Conservation (phyloP, 2,329 filamentous ascomycete species). For the Alternaria brassicicola region DNA sequence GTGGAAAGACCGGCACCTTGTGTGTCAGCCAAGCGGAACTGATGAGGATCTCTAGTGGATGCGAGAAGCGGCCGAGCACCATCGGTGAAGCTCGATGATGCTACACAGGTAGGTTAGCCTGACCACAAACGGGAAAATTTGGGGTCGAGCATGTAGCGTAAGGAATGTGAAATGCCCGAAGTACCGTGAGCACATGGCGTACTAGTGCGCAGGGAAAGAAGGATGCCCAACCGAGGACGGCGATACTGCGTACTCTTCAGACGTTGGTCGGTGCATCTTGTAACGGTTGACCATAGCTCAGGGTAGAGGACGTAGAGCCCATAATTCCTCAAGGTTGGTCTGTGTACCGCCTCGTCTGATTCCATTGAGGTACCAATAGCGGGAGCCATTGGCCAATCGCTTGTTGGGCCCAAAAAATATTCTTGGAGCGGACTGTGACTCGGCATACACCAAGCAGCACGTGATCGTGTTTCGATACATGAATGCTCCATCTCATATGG, state of each 20-base stretch:
- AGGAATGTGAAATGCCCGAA: constrained; percentile 31
- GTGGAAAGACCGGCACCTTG: constrained; percentile 34
- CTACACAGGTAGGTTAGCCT: constrained; percentile 49
- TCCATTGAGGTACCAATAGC: constrained; percentile 28
- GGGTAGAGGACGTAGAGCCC: constrained; percentile 21
- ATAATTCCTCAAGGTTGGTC: constrained; percentile 26
- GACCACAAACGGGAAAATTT: constrained; percentile 29
- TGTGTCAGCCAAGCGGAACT: constrained; percentile 43
- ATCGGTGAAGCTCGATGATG: constrained; percentile 37
- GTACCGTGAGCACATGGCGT: constrained; percentile 23
- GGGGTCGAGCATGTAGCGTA: constrained; percentile 29
- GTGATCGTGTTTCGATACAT: constrained; percentile 48
- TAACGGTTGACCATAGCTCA: constrained; percentile 28
- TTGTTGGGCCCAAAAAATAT: constrained; percentile 31
- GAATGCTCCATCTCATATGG: constrained; percentile 43
- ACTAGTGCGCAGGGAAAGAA: constrained; percentile 18
- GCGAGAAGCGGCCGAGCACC: constrained; percentile 29
- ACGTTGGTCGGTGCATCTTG: constrained; percentile 35
- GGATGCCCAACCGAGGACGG: constrained; percentile 27
- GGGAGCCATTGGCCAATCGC: constrained; percentile 40
- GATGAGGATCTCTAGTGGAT: constrained; percentile 32
- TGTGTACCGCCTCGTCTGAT: constrained; percentile 27
- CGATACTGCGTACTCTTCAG: constrained; percentile 22
- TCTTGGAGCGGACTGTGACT: constrained; percentile 38
- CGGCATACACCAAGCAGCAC: constrained; percentile 45